Conservation (phyloP, 495 filamentous ascomycete genomes). For the Symbiotaphrina buchneri region DNA sequence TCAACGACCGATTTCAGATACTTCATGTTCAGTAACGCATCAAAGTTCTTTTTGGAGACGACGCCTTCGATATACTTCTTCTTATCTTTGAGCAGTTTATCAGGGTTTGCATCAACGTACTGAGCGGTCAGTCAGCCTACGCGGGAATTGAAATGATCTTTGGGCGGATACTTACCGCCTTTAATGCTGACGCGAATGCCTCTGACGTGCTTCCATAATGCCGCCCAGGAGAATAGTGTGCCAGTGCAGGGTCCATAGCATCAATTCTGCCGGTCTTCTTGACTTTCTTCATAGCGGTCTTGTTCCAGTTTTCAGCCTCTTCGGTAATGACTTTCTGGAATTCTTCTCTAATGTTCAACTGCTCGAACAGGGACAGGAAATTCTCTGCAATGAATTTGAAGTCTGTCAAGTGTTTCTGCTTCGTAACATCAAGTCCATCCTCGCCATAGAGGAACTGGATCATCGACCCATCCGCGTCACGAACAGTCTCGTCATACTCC, state of each 20-base stretch:
- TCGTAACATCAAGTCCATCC: conserved; percentile 84
- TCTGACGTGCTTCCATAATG: conserved; percentile 78
- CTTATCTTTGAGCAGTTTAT: conserved; percentile 58
- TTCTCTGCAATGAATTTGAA: conserved; percentile 85
- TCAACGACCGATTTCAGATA: conserved; percentile 88
- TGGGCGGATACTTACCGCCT: conserved; percentile 20
- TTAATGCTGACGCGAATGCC: conserved; percentile 44
- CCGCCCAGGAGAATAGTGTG: conserved; percentile 48
- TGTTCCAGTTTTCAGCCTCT: conserved; percentile 36
- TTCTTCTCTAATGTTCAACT: conserved; percentile 25
- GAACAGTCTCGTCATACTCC: conserved; percentile 80
- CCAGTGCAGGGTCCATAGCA: conserved; percentile 54
- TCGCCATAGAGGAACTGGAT: conserved; percentile 95
- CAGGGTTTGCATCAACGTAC: conserved; percentile 58
- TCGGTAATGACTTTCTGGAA: conserved; percentile 19
- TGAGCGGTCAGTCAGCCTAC: conserved; percentile 8
- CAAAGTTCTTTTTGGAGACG: conserved; percentile 51
- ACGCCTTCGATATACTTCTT: conserved; percentile 30
- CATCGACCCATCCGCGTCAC: conserved; percentile 81
- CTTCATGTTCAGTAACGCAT: conserved; percentile 67
- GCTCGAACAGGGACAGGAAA: conserved; percentile 27
- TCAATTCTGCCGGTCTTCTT: conserved; percentile 42
- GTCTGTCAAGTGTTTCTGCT: conserved; percentile 75
- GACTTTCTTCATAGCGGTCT: conserved; percentile 59
- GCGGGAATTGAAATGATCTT: conserved; percentile 9